Conservation (phyloP, 1,284 basidiomycete species). For the Athelia psychrophila region DNA sequence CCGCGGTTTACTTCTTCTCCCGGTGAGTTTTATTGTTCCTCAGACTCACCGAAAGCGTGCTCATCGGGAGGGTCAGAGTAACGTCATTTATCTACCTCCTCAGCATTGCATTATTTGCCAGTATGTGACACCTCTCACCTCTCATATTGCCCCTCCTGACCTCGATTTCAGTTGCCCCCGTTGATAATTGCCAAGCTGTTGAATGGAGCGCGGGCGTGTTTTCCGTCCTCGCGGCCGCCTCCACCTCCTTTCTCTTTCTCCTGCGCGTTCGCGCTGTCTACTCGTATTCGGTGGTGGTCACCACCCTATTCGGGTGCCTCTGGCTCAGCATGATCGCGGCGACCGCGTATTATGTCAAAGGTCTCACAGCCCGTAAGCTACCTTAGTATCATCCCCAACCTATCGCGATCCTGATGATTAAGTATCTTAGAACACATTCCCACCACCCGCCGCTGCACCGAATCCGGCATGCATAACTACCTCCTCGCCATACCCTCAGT, state of each 20-base stretch:
- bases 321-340: background rate
- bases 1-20: background rate
- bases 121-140: background rate
- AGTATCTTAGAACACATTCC: too few relatives aligned
- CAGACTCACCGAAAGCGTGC: too few relatives aligned
- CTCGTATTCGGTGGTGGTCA: background rate
- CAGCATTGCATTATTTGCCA: background rate
- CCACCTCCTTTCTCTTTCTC: background rate
- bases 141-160: background rate
- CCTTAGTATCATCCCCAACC: too few relatives aligned
- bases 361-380: too few relatives aligned
- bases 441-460: too few relatives aligned
- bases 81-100: background rate
- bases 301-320: background rate
- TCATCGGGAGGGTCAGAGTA: background rate
- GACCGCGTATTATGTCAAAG: too few relatives aligned
- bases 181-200: background rate
- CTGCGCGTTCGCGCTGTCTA: background rate
- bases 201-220: background rate
- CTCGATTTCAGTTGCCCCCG: background rate
- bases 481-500: too few relatives aligned
- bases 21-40: background rate
- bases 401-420: too few relatives aligned
- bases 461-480: too few relatives aligned
- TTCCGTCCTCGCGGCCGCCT: background rate